Base-by-base conservation (phyloP, 495 filamentous ascomycete genomes). In the Friedmanniomyces simplex region DNA sequence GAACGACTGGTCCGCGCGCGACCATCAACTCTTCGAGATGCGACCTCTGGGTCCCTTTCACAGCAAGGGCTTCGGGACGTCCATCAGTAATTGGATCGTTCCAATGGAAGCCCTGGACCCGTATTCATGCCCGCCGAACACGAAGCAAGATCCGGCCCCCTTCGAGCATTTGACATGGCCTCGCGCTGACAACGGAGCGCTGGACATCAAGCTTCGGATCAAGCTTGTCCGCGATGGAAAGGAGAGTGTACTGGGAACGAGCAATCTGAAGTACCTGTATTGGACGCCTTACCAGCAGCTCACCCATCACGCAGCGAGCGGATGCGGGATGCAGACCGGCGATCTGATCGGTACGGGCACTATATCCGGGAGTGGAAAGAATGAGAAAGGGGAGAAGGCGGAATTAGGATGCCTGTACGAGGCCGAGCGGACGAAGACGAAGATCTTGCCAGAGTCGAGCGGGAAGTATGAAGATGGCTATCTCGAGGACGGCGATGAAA, bases 221-320 rank as follows among this genome's bases (percentile, higher is more conserved):
- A 57, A 47, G 28, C 50, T 66, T 11, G 28, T 59, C 16, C 39
- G 63, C 1, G 50, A 66, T 24, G 52, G 58, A 20, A 60, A 64
- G 24, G 54, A 52, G 22, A 50, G 48, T 11, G 21, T 51, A 5
- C 12, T 66, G 16, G 54, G 52, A 14, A 58, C 53, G 22, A 64
- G 57, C 26, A 68, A 68, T 50, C 59, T 68, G 3, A 56, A 54
- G 25, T 65, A 60, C 21, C 34, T 63, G 39, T 68, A 64, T 43
- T 65, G 61, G 61, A 65, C 65, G 43, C 65, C 65, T 4, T 65
- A 63, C 49, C 66, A 68, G 51, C 60, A 64, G 48, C 52, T 68
- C 14, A 59, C 64, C 1, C 66, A 68, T 45, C 64, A 65, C 30
- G 63, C 64, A 18, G 52, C 56, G 16, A 48, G 58, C n/a, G 62